These are phyloP conservation scores for Cicer cuneatum DNA, from an alignment of 306 rosid species.

Conservation along the genomic window DNA sequence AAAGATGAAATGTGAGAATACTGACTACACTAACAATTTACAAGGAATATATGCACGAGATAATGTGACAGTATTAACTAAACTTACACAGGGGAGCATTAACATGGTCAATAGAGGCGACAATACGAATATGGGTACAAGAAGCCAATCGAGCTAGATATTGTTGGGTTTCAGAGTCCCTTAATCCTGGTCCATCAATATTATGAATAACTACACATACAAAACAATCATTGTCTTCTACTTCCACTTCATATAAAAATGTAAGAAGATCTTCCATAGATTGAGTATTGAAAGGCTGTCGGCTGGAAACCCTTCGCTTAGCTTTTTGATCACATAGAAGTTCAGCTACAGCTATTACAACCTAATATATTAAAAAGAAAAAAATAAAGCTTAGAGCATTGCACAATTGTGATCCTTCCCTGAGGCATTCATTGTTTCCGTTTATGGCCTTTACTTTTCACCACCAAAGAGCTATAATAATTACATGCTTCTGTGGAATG, in stretches of 20 bases:
- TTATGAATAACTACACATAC: slow-evolving; percentile 78
- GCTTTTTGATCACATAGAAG: slow-evolving; percentile 72
- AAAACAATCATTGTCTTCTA: slow-evolving; percentile 56
- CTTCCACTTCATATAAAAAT: slow-evolving; percentile 65
- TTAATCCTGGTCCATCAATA: slow-evolving; percentile 89
- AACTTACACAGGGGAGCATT: slow-evolving; percentile 85
- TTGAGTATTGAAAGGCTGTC: slow-evolving; percentile 65
- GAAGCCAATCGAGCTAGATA: slow-evolving; percentile 80
- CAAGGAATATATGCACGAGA: slow-evolving; percentile 28
- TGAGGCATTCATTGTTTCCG: slow-evolving; percentile 9
- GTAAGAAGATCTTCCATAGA: slow-evolving; percentile 83
- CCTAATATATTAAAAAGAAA: slow-evolving; percentile 50
- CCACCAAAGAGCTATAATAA: not conserved
- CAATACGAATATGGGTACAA: slow-evolving; percentile 70
- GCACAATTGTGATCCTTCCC: not conserved
- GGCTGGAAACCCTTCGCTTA: slow-evolving; percentile 49
- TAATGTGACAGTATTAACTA: not conserved
- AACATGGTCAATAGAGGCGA: slow-evolving; percentile 87
- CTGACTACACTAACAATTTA: slow-evolving; percentile 50
- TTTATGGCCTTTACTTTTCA: not conserved
- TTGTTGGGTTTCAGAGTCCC: slow-evolving; percentile 85
- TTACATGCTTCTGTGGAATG: not conserved
- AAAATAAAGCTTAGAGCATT: slow-evolving; percentile 20
- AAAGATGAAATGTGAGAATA: not conserved
- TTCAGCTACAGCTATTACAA: slow-evolving; percentile 74